A percentile compares a stretch with the other conserved stretches of the same genome.
These are phyloP conservation scores for Penicillium sp. DNA, from an alignment of 2,329 filamentous ascomycete species.

Conservation along the genomic window DNA sequence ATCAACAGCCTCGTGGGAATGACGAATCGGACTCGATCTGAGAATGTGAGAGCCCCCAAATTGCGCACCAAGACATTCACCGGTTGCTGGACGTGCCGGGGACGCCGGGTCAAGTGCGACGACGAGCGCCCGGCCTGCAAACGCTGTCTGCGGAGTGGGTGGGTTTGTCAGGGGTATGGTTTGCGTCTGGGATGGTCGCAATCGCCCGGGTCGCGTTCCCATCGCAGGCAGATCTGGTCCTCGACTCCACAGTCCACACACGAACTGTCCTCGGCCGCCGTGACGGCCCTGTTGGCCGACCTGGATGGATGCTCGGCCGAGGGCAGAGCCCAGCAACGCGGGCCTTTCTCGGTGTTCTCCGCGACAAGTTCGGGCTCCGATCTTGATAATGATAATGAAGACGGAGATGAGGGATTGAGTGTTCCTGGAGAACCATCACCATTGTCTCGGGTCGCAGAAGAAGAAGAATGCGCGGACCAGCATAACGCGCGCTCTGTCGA, in stretches of 20 bases:
- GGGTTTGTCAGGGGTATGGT: slow-evolving; percentile 27
- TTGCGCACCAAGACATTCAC: slow-evolving; percentile 29
- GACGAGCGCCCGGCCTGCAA: slow-evolving; percentile 25
- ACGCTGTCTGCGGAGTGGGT: slow-evolving; percentile 25
- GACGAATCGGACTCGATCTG: slow-evolving; percentile 12
- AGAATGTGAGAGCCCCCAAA: slow-evolving; percentile 18
- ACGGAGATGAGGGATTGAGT: not conserved
- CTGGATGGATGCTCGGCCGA: slow-evolving; percentile 21
- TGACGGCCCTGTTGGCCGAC: slow-evolving; percentile 22
- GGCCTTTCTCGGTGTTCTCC: slow-evolving; percentile 31
- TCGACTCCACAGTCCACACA: slow-evolving; percentile 4
- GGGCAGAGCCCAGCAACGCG: slow-evolving; percentile 19
- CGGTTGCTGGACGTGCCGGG: slow-evolving; percentile 31
- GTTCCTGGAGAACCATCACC: not conserved
- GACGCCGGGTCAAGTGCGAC: slow-evolving; percentile 28
- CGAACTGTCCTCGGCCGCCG: slow-evolving; percentile 20
- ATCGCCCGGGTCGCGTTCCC: slow-evolving; percentile 13
- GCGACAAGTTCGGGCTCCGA: not conserved
- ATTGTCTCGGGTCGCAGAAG: not conserved
- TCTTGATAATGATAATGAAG: not conserved
- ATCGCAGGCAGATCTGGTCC: slow-evolving; percentile 20
- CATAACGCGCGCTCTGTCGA: not conserved
- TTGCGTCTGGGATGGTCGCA: slow-evolving; percentile 28
- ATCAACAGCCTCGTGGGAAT: slow-evolving; percentile 24
- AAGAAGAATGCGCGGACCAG: not conserved